Evolutionary conservation across 345 rosid species (phyloP).

Genomic region (Salix viminalis): DNA sequence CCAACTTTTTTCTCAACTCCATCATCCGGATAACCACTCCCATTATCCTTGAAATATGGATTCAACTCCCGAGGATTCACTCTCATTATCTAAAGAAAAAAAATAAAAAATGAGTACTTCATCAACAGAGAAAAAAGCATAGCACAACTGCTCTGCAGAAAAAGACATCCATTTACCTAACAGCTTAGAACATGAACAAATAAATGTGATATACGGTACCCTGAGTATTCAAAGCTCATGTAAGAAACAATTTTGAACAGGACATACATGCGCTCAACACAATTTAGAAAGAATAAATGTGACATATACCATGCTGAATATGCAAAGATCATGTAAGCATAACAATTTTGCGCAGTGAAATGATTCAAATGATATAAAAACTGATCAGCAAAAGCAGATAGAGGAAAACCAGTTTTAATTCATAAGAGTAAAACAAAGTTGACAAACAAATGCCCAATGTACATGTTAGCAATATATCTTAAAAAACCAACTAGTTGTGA

Average conservation of each 20-base stretch:
- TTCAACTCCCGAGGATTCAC: conserved; percentile 76
- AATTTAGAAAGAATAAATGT: not conserved
- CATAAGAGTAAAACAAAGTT: too few relatives aligned
- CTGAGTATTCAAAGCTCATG: not conserved
- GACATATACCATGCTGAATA: not conserved
- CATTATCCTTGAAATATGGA: conserved; percentile 71
- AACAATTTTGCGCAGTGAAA: too few relatives aligned
- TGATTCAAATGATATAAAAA: too few relatives aligned
- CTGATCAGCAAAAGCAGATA: too few relatives aligned
- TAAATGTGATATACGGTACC: not conserved
- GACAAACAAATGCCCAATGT: not conserved
- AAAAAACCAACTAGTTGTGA: not conserved
- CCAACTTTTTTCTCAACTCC: conserved; percentile 38
- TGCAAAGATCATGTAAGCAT: too few relatives aligned
- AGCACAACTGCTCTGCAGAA: not conserved
- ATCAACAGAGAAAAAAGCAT: not conserved
- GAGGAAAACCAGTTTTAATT: too few relatives aligned
- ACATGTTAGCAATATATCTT: not conserved
- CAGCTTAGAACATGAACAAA: not conserved
- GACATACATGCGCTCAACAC: too few relatives aligned
- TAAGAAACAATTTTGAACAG: too few relatives aligned
- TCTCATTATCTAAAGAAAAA: conserved; percentile 34
- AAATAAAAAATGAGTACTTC: not conserved
- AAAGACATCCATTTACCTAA: not conserved
- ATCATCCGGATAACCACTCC: conserved; percentile 81